Evolutionary conservation across 2,329 filamentous ascomycete genomes (phyloP).

Genomic region (Clarireedia paspali): DNA sequence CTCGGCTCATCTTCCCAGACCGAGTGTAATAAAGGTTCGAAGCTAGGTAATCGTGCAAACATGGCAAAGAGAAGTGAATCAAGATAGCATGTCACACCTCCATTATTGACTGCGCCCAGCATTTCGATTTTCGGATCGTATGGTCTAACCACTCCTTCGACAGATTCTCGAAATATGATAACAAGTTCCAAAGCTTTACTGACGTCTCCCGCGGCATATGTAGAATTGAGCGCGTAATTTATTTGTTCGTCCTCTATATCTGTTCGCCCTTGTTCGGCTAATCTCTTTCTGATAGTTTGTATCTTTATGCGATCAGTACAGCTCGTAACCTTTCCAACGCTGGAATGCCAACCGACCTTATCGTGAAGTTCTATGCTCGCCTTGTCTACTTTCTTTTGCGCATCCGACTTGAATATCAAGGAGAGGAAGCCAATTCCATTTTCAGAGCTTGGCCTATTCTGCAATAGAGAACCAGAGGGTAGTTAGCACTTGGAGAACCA

Average conservation of each 20-base stretch:
- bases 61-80: constrained; percentile 91
- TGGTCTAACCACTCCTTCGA: constrained; percentile 67
- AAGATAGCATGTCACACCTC: constrained; percentile 87
- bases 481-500: constrained; percentile 20
- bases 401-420: constrained; percentile 56
- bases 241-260: constrained; percentile 54
- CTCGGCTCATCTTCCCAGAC: constrained; percentile 65
- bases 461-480: constrained; percentile 13
- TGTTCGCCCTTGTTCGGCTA: constrained; percentile 45
- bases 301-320: constrained; percentile 32
- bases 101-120: constrained; percentile 78
- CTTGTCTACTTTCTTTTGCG: constrained; percentile 40
- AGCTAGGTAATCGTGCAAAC: constrained; percentile 84
- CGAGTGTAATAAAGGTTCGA: constrained; percentile 78
- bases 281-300: constrained; percentile 42
- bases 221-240: constrained; percentile 51
- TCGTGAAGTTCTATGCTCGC: constrained; percentile 40
- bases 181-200: constrained; percentile 72
- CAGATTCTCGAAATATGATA: constrained; percentile 70
- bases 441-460: constrained; percentile 49
- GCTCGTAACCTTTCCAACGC: not conserved
- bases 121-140: constrained; percentile 67
- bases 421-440: constrained; percentile 37
- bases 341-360: constrained; percentile 13
- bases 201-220: constrained; percentile 60